Base-by-base conservation (phyloP, 2,329 filamentous ascomycete species). In the Paramyrothecium roridum region DNA sequence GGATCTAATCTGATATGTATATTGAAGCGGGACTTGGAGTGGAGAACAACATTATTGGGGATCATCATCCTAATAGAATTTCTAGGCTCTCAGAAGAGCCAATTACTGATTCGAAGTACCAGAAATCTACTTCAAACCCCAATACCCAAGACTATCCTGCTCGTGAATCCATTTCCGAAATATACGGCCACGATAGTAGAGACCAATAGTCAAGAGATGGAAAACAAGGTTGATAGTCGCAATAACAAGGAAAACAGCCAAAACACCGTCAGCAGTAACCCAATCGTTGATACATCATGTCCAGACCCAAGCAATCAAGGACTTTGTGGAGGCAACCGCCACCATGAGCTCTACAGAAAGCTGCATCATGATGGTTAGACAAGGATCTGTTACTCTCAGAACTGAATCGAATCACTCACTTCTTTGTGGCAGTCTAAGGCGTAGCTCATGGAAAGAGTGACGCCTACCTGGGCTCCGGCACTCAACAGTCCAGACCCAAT, bases 311-410 rank as follows among this genome's bases (percentile, higher is more conserved):
- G 52, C 55, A 48, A 54, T 52, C 3, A 50, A 16, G 3, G 52
- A 57, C 45, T 57, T 57, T 1, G 54, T 43, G 16, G 52, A 52
- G 17, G 52, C 49, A 8, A 57, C 50, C n/a, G 52, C 49, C 17
- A 57, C 52, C 55, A 57, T 57, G 8, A 57, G 46, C 46, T 57
- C 55, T 1, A 54, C 45, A 33, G 55, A 57, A 11, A 57, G 48
- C 55, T 56, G 12, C 20, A 3, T 3, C n/a, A 48, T 6, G 3
- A 22, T 56, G 21, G 52, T 48, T 21, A 49, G 26, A 30, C 26
- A 30, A 30, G 26, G 2, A 19, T 30, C 26, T 4, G 10, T 30
- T 30, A 10, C n/a, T n/a, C n/a, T 30, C 10, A 10, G 10, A 10
- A 30, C 40, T 8, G 12, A 19, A 3, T 43, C 20, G 2, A 30